These are phyloP conservation scores for Fusarium nematophilum DNA, from an alignment of 2,329 filamentous ascomycete species.

Conservation along the genomic window DNA sequence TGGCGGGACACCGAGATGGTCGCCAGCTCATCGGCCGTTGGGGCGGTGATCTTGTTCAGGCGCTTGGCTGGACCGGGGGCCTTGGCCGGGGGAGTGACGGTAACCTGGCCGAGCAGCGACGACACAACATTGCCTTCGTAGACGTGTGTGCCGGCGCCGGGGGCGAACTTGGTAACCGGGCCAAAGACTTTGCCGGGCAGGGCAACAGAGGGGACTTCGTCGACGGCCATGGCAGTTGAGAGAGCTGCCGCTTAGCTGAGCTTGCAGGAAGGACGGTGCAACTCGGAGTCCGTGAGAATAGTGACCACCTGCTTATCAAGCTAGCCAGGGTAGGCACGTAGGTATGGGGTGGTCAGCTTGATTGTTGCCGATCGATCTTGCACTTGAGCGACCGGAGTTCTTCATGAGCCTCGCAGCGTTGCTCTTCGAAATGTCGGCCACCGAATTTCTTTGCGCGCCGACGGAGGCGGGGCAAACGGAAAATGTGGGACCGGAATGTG, in stretches of 20 bases:
- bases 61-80: constrained; percentile 66
- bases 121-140: constrained; percentile 80
- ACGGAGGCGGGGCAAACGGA: constrained; percentile 19
- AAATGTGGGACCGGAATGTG: constrained; percentile 28
- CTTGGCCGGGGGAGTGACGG: constrained; percentile 61
- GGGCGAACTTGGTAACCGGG: constrained; percentile 70
- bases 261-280: not conserved
- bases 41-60: constrained; percentile 66
- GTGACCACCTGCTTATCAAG: constrained; percentile 18
- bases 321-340: not conserved
- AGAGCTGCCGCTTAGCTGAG: constrained; percentile 26
- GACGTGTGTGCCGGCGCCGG: constrained; percentile 88
- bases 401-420: constrained; percentile 21
- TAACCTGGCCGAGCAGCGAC: constrained; percentile 81
- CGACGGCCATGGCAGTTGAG: constrained; percentile 42
- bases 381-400: constrained; percentile 22
- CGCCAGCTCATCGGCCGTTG: constrained; percentile 57
- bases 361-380: constrained; percentile 3
- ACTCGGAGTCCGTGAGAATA: constrained; percentile 11
- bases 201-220: constrained; percentile 65
- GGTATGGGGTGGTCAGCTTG: constrained; percentile 17
- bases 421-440: not conserved
- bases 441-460: constrained; percentile 29
- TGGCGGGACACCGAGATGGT: constrained; percentile 67
- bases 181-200: constrained; percentile 88